A percentile compares a stretch with the other conserved stretches of the same genome.
Evolutionary conservation across 805 yeast genomes (phyloP).

Genomic region (Ogataea sp.): DNA sequence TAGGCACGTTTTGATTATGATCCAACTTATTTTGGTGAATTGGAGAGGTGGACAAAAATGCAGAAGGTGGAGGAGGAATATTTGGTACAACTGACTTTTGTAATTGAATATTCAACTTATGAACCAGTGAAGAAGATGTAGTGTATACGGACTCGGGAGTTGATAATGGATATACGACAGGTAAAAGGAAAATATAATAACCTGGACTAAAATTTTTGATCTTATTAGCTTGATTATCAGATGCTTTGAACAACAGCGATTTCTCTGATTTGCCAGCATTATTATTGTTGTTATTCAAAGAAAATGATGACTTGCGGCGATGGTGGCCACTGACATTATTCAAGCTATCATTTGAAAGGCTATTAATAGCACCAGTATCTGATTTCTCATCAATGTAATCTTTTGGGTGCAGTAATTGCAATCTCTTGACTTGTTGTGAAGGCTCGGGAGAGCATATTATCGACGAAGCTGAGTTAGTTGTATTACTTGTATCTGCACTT

Average conservation of each 20-base stretch:
- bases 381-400: slow-evolving; percentile 17
- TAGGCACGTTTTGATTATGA: slow-evolving; percentile 1
- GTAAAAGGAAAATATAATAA: slow-evolving; percentile 59
- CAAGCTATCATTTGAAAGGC: not conserved
- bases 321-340: too few relatives aligned
- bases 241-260: slow-evolving; percentile 11
- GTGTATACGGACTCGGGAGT: slow-evolving; percentile 56
- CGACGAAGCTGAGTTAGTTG: too few relatives aligned
- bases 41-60: slow-evolving; percentile 28
- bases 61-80: slow-evolving; percentile 21
- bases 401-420: slow-evolving; percentile 15
- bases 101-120: slow-evolving; percentile 32
- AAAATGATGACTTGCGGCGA: too few relatives aligned
- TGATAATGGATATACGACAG: slow-evolving; percentile 50
- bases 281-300: too few relatives aligned
- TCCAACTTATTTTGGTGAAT: slow-evolving; percentile 7
- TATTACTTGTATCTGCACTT: slow-evolving; percentile 5
- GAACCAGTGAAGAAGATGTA: slow-evolving; percentile 40
- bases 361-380: not conserved
- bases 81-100: slow-evolving; percentile 24
- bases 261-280: slow-evolving; percentile 3
- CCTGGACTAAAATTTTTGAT: slow-evolving; percentile 44
- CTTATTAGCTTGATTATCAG: slow-evolving; percentile 4
- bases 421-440: slow-evolving; percentile 17
- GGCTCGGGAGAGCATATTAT: slow-evolving; percentile 14